These are phyloP conservation scores for Pleurotus sapidus DNA, from an alignment of 768 basidiomycete genomes.

Conservation along the genomic window DNA sequence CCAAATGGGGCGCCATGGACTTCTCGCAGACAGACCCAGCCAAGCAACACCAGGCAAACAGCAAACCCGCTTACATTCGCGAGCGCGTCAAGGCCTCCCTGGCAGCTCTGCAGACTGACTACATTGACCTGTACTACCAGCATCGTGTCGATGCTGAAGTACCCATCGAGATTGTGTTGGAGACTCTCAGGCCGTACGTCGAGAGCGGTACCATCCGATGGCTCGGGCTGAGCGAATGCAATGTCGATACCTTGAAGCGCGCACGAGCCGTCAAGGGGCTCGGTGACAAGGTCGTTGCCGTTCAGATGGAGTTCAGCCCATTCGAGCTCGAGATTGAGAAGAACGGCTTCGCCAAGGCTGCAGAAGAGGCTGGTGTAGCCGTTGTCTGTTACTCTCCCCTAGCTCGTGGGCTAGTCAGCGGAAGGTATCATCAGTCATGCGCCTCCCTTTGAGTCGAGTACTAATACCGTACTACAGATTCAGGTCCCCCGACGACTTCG, in stretches of 20 bases:
- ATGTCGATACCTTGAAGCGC: conserved; percentile 21
- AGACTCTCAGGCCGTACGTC: conserved; percentile 30
- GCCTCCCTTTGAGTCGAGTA: conserved; percentile 1
- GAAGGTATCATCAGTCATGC: conserved; percentile 15
- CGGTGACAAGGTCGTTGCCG: conserved; percentile 23
- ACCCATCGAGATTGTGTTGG: conserved; percentile 29
- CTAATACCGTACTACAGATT: conserved; percentile 15
- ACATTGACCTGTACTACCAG: conserved; percentile 26
- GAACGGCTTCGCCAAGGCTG: conserved; percentile 22
- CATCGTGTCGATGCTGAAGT: conserved; percentile 29
- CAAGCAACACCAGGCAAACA: conserved; percentile 7
- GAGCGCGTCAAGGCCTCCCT: conserved; percentile 15
- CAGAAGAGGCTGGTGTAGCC: conserved; percentile 25
- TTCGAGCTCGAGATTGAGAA: conserved; percentile 26
- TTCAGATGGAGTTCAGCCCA: conserved; percentile 29
- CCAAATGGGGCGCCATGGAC: conserved; percentile 23
- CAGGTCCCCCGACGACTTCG: conserved; percentile 34
- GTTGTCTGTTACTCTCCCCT: conserved; percentile 31
- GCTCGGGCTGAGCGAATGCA: conserved; percentile 31
- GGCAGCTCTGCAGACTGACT: conserved; percentile 14
- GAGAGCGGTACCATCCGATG: conserved; percentile 25
- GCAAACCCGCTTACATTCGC: conserved; percentile 16
- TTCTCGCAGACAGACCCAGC: conserved; percentile 8
- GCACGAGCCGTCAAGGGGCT: conserved; percentile 25
- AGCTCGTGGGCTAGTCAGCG: conserved; percentile 34